These are phyloP conservation scores for Dendrostoma leiphaemia DNA, from an alignment of 2,329 filamentous ascomycete genomes.

Conservation along the genomic window DNA sequence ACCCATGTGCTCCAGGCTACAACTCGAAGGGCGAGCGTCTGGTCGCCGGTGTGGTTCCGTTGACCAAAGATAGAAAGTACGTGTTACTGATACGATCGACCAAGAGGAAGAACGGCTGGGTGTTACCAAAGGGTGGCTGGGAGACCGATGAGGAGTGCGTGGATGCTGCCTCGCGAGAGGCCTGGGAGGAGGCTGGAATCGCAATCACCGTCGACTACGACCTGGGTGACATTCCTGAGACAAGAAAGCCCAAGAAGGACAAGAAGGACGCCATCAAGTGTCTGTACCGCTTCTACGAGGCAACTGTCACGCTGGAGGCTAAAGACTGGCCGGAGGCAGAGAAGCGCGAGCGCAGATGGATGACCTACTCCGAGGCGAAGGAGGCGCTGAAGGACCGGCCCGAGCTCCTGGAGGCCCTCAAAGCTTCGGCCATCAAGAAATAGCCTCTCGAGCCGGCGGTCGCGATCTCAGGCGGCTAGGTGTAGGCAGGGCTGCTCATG, in stretches of 20 bases:
- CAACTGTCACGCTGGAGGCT: conserved; percentile 82
- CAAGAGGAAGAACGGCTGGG: conserved; percentile 80
- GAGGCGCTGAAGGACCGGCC: conserved; percentile 74
- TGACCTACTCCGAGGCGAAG: conserved; percentile 79
- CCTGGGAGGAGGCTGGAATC: conserved; percentile 98
- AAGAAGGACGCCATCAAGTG: conserved; percentile 55
- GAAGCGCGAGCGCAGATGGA: conserved; percentile 89
- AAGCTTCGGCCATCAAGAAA: conserved; percentile 70
- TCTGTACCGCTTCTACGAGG: conserved; percentile 81
- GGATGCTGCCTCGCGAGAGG: conserved; percentile 83
- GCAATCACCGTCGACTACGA: conserved; percentile 80
- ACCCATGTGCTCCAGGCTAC: conserved; percentile 66
- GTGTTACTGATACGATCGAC: conserved; percentile 94
- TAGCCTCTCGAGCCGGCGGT: conserved; percentile 21
- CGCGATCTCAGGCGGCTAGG: too few relatives aligned
- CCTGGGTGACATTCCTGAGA: conserved; percentile 83
- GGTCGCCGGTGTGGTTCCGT: conserved; percentile 89
- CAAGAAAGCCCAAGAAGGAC: conserved; percentile 72
- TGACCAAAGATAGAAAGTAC: conserved; percentile 80
- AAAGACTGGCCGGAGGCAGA: conserved; percentile 89
- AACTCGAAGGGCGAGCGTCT: conserved; percentile 88
- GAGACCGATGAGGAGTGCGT: conserved; percentile 88
- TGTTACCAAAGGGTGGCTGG: conserved; percentile 97
- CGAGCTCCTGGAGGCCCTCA: conserved; percentile 84
- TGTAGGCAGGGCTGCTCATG: too few relatives aligned